Conservation (phyloP, 805 yeast species). For the Candida railenensis region DNA sequence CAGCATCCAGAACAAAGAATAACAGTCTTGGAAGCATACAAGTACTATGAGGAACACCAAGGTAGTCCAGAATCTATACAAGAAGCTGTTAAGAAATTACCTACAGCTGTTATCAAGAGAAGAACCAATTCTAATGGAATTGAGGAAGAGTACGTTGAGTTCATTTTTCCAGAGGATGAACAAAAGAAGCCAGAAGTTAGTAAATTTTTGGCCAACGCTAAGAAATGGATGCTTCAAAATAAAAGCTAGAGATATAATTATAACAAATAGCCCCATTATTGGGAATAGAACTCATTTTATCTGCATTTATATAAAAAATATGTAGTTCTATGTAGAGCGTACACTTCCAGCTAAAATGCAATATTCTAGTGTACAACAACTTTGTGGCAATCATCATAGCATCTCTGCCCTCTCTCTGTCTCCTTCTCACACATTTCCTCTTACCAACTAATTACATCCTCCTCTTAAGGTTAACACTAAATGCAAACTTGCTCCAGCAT, state of each 20-base stretch:
- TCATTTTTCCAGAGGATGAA: constrained; percentile 66
- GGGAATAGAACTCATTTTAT: too few species aligned
- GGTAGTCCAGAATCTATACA: constrained; percentile 46
- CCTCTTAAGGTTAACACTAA: constrained; percentile 92
- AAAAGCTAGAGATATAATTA: not conserved
- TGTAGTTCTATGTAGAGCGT: too few species aligned
- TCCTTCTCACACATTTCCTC: not conserved
- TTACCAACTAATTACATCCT: constrained; percentile 39
- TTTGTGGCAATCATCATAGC: too few species aligned
- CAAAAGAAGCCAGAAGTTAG: constrained; percentile 24
- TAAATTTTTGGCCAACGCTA: constrained; percentile 43
- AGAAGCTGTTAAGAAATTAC: constrained; percentile 47
- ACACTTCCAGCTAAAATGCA: too few species aligned
- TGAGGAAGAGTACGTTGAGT: constrained; percentile 57
- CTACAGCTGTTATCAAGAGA: constrained; percentile 49
- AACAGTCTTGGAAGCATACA: constrained; percentile 58
- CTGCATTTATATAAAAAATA: not conserved
- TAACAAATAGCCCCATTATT: not conserved
- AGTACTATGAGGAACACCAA: constrained; percentile 60
- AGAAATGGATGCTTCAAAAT: constrained; percentile 26
- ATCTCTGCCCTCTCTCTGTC: not conserved
- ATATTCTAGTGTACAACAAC: not conserved
- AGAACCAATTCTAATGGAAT: constrained; percentile 34
- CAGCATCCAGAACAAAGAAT: constrained; percentile 39
- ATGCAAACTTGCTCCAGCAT: constrained; percentile 85